A percentile compares a stretch with the other conserved stretches of the same genome.
Conservation (phyloP, 495 filamentous ascomycete genomes). For the Bryoglossum gracile region DNA sequence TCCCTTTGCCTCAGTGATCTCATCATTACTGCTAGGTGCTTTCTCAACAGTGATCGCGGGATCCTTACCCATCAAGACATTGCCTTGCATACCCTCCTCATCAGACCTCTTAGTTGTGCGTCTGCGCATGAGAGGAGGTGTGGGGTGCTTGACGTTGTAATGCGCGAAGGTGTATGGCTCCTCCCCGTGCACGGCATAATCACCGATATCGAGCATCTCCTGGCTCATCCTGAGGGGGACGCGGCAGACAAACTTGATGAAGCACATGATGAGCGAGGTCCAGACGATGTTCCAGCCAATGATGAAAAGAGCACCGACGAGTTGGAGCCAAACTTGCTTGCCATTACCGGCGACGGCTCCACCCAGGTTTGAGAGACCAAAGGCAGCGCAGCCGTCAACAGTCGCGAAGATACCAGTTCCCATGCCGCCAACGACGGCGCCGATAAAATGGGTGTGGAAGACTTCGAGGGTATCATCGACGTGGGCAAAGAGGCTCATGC, state of each 20-base stretch:
- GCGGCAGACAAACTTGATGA: conserved; percentile 48
- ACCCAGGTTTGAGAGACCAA: conserved; percentile 41
- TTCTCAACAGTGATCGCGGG: not conserved
- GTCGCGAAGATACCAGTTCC: conserved; percentile 48
- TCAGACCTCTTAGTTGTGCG: conserved; percentile 1
- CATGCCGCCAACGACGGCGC: conserved; percentile 45
- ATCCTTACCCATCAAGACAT: conserved; percentile 12
- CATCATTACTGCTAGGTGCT: not conserved
- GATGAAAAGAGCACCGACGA: conserved; percentile 48
- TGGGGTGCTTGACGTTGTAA: conserved; percentile 23
- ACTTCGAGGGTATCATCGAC: conserved; percentile 48
- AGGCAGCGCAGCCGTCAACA: conserved; percentile 39
- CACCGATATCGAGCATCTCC: conserved; percentile 39
- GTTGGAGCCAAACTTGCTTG: conserved; percentile 44
- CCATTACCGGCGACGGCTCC: conserved; percentile 48
- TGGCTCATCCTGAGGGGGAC: conserved; percentile 43
- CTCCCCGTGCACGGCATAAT: conserved; percentile 47
- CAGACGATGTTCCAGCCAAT: conserved; percentile 50
- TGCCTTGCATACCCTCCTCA: conserved; percentile 1
- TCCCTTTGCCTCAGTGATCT: not conserved
- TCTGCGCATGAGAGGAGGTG: not conserved
- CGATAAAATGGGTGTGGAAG: conserved; percentile 48
- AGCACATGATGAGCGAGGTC: conserved; percentile 44
- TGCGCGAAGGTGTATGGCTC: conserved; percentile 38
- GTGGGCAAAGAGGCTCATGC: conserved; percentile 33